These are phyloP conservation scores for Pythium apleroticum DNA, from an alignment of 352 stramenopile genomes.

Conservation along the genomic window DNA sequence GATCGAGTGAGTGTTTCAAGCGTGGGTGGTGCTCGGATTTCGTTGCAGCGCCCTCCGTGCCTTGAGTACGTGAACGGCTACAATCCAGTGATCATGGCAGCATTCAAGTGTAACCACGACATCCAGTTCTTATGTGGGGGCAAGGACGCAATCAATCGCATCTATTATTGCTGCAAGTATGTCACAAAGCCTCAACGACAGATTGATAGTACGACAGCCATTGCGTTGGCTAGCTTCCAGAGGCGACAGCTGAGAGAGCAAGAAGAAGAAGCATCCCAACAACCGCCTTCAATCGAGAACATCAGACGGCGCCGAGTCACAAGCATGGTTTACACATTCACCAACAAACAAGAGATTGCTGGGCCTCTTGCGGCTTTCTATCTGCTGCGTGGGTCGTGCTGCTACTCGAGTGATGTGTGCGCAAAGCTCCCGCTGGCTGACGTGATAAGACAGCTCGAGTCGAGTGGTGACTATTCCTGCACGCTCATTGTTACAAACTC, in stretches of 20 bases:
- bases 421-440: background rate
- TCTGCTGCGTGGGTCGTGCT: background rate
- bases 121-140: conserved; percentile 5
- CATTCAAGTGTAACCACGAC: conserved; percentile 19
- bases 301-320: background rate
- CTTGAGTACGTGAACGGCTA: conserved; percentile 6
- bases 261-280: background rate
- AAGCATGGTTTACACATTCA: background rate
- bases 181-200: conserved; percentile 9
- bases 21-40: background rate
- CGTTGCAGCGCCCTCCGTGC: background rate
- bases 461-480: conserved; percentile 7
- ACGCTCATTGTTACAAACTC: background rate
- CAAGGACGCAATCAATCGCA: conserved; percentile 10
- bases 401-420: background rate
- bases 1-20: background rate
- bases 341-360: background rate
- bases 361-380: background rate
- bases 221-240: background rate
- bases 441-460: background rate
- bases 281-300: background rate
- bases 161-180: conserved; percentile 21
- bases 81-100: background rate
- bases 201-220: background rate
- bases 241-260: background rate